Evolutionary conservation across 2,329 filamentous ascomycete genomes (phyloP), one percentile per base, ranked within the genome.

Genomic region (Epichloe scottii): DNA sequence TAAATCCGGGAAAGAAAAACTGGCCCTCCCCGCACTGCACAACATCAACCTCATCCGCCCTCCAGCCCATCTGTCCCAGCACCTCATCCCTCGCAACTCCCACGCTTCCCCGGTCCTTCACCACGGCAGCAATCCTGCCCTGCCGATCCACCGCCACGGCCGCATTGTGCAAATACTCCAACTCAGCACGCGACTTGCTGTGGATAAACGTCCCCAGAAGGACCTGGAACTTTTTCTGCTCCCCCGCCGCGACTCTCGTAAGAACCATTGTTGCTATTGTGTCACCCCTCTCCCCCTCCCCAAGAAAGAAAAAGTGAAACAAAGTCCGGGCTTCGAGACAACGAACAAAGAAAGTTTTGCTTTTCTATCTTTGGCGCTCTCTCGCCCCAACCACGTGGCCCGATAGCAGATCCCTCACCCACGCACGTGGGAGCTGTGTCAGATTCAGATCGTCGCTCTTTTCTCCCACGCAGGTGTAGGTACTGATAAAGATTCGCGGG

Each of bases 1-100:
- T 82, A 62, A 91, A 89, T 5, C 87, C 87, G 0, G 87, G 87
- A 59, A 93, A 91, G 72, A 88, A 89, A 70, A 91, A 91, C 50
- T 85, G 77, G 11, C 76, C 75, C 4, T 71, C 70, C 42, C 65
- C 60, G 45, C 61, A 61, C 2, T 55, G 57, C 11, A 64, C 60
- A 10, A 76, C 59, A 2, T 63, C 57, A 15, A 75, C 68, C 3
- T 72, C 64, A 6, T 59, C 59, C 1, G 51, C 54, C 1, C 55
- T 52, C 77, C 77, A 81, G 2, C 70, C 73, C 5, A 79, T 64
- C 19, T 57, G 56, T n/a, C 63, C 57, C 35, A 73, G 58, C 35
- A 76, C 53, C 38, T 59, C 61, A 2, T 64, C 56, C 51, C 65
- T 61, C 19, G 55, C 56, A 35, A 60, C 58, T 34, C 61, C 63